phyloP scores from a whole-genome alignment of 2,329 filamentous ascomycete species.

The Bipolaris sorokiniana region DNA sequence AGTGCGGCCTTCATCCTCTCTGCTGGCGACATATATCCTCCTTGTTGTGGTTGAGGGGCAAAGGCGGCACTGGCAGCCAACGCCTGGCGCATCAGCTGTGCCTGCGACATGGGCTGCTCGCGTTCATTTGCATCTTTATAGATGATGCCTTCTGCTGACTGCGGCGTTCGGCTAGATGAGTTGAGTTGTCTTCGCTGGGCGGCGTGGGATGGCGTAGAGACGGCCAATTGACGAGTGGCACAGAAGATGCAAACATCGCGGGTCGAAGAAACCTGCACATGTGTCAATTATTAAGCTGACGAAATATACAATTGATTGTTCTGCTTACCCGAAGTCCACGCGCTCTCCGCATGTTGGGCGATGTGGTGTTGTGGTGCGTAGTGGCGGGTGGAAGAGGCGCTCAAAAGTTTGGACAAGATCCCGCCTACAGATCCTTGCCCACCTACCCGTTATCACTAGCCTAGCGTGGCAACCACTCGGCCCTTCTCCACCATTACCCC shows the following conservation, averaged over 20 bases:
- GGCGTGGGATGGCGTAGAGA: slow-evolving; percentile 22
- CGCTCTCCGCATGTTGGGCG: slow-evolving; percentile 39
- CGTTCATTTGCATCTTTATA: slow-evolving; percentile 33
- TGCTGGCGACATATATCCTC: slow-evolving; percentile 23
- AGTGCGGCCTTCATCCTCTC: slow-evolving; percentile 26
- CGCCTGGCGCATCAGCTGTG: slow-evolving; percentile 37
- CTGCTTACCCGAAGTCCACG: slow-evolving; percentile 37
- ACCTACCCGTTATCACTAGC: slow-evolving; percentile 2
- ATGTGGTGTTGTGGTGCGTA: slow-evolving; percentile 6
- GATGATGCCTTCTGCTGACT: slow-evolving; percentile 38
- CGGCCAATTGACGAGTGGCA: slow-evolving; percentile 43
- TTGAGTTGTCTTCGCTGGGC: slow-evolving; percentile 42
- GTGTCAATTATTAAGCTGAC: slow-evolving; percentile 8
- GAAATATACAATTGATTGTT: neutral
- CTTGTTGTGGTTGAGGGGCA: slow-evolving; percentile 20
- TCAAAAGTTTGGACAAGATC: slow-evolving; percentile 28
- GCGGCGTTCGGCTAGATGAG: slow-evolving; percentile 40
- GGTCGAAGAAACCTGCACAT: slow-evolving; percentile 39
- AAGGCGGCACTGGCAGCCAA: slow-evolving; percentile 26
- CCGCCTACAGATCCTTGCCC: slow-evolving; percentile 22
- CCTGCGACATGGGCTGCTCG: slow-evolving; percentile 32
- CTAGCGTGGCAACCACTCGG: neutral
- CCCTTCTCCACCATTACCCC: neutral
- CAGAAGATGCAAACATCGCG: slow-evolving; percentile 50
- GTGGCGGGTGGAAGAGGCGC: slow-evolving; percentile 9